Evolutionary conservation across 371 early-diverging fungal genomes (phyloP), one percentile per base, ranked within the genome.

Genomic region (Blakeslea trispora): DNA sequence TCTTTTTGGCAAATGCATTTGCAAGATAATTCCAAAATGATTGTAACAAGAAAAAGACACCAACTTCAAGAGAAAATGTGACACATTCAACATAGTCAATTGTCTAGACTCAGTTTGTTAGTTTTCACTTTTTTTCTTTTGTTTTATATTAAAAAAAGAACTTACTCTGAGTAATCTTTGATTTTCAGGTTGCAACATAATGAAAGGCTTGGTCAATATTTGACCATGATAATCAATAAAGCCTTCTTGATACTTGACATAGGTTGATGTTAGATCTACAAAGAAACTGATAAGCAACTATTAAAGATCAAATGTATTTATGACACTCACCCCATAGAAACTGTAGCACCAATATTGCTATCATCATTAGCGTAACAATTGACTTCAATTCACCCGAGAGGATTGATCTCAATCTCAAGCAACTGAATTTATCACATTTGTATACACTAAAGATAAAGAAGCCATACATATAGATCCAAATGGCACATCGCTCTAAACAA

Each of bases 1-100:
- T 68, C 23, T 59, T 59, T 50, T 65, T 64, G 6, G 72, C 74
- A 13, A 74, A 68, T 9, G 70, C 53, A 50, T 71, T 69, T 0
- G 72, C 64, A 1, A 74, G 66, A 45, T 77, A 77, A 47, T 72
- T 72, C 77, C 77, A 77, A 42, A 77, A 77, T 14, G 70, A 69
- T 45, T 77, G 77, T 44, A 77, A 53, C 22, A 77, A 50, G 37
- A 67, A 77, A 31, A 77, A 69, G 2, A 66, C 64, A 31, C 72
- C 66, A 2, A 63, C 58, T 50, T 72, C 64, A 10, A 72, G 44
- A 8, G 72, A 72, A 45, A 72, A 72, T 2, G 72, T 72, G 6
- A 72, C 68, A 34, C 72, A 68, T 28, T 68, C 66, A 23, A 72
- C 63, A 45, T 72, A 72, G 50, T 72, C 68, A 54, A 72, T 60